Evolutionary conservation across 2,329 filamentous ascomycete genomes (phyloP), one percentile per base, ranked within the genome.

Genomic region (Phoma sp.): DNA sequence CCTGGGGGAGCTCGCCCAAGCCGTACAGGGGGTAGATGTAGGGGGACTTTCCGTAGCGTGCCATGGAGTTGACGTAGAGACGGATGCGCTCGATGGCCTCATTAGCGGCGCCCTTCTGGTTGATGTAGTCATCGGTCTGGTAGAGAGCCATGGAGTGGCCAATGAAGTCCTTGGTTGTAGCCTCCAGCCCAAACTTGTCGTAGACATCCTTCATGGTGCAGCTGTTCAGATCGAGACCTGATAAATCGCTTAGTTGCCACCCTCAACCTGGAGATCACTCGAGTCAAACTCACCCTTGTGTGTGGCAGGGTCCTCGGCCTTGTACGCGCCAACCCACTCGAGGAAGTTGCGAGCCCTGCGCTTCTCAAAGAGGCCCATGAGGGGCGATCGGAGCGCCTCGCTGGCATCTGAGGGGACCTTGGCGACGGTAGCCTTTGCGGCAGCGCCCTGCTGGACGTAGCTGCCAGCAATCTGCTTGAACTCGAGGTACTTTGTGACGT

Each of bases 1-100:
- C 93, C 79, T 99, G 95, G 32, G 95, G 96, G 52, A 99, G 89
- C 81, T 99, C 95, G 74, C 90, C 95, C 44, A 99, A 87, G 59
- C 95, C 95, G 80, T 99, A 99, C 29, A 98, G 87, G 43, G 95
- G 96, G 83, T 99, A 99, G 81, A 99, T 98, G 82, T 98, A 99
- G 40, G 95, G 96, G 10, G 93, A 98, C 80, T 97, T 98, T 78
- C 95, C 95, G 78, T 98, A 98, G 60, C 93, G 87, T 47, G 93
- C 91, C 79, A 99, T 96, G 27, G 93, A 97, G 84, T 96, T 96
- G 67, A 93, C 96, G 78, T 99, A 99, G 41, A 99, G 84, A 64
- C 91, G 87, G 75, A 99, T 97, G 68, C 93, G 91, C 78, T 93
- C 86, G 67, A 99, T 90, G 52, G 90, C 87, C 74, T 96, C 92